Conservation (phyloP, 306 rosid species). For the Cucurbita ficifolia region DNA sequence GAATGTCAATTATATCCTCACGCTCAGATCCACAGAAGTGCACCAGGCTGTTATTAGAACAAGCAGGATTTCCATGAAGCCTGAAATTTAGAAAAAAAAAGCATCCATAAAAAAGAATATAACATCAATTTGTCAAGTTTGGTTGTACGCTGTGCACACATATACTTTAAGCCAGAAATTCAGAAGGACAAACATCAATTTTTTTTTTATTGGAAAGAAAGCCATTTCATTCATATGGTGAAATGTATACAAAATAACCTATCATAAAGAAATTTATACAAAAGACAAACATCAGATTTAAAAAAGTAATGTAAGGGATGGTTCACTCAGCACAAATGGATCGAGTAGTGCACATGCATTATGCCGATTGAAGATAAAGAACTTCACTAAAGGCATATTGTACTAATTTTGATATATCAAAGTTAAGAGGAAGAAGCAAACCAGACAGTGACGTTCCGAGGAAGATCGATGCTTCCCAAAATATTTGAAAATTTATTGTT, state of each 20-base stretch:
- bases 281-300: not conserved
- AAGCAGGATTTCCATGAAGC: slow-evolving; percentile 80
- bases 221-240: not conserved
- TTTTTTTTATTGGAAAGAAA: not conserved
- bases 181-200: not conserved
- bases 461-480: slow-evolving; percentile 36
- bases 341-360: not conserved
- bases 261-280: not conserved
- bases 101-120: not conserved
- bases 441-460: slow-evolving; percentile 61
- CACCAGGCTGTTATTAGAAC: slow-evolving; percentile 25
- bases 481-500: slow-evolving; percentile 39
- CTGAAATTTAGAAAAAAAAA: slow-evolving; percentile 26
- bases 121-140: not conserved
- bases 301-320: not conserved
- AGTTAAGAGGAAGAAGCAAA: slow-evolving; percentile 29
- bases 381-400: not conserved
- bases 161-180: slow-evolving; percentile 52
- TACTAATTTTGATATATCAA: slow-evolving; percentile 7
- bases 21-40: slow-evolving; percentile 38
- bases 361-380: not conserved
- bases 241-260: not conserved
- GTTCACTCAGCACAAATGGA: not conserved
- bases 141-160: not conserved
- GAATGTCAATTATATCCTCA: slow-evolving; percentile 7